phyloP scores from a whole-genome alignment of 345 rosid species.

The Jatropha curcas region DNA sequence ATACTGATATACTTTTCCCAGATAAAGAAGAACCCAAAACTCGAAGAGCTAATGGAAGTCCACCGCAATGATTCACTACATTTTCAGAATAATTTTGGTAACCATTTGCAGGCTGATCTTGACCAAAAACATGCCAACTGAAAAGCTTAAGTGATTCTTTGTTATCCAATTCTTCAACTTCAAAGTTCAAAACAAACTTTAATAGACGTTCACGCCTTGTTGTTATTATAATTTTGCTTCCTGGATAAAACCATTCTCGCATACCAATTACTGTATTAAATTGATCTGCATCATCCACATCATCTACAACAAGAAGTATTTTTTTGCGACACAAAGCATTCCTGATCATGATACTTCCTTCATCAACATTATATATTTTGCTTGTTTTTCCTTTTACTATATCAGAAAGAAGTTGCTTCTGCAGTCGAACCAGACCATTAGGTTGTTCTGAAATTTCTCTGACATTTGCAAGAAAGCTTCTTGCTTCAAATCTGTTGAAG shows the following conservation, averaged over 20 bases:
- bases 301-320: constrained; percentile 16
- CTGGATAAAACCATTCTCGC: constrained; percentile 15
- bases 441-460: constrained; percentile 18
- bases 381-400: background rate
- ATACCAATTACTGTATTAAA: constrained; percentile 9
- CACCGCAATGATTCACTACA: constrained; percentile 4
- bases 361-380: constrained; percentile 10
- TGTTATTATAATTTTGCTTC: constrained; percentile 17
- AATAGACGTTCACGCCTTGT: constrained; percentile 3
- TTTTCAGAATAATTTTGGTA: constrained; percentile 2
- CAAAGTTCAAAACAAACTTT: background rate
- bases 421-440: constrained; percentile 19
- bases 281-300: constrained; percentile 7
- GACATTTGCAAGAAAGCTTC: constrained; percentile 31
- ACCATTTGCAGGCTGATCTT: constrained; percentile 10
- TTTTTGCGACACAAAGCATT: background rate
- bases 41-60: constrained; percentile 16
- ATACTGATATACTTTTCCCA: constrained; percentile 4
- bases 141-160: constrained; percentile 13
- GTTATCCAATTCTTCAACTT: background rate
- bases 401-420: constrained; percentile 31
- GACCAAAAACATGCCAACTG: constrained; percentile 8
- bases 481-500: constrained; percentile 24
- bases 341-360: constrained; percentile 9
- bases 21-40: constrained; percentile 11